Base-by-base conservation (phyloP, 306 rosid species). In the Sesbania bispinosa region DNA sequence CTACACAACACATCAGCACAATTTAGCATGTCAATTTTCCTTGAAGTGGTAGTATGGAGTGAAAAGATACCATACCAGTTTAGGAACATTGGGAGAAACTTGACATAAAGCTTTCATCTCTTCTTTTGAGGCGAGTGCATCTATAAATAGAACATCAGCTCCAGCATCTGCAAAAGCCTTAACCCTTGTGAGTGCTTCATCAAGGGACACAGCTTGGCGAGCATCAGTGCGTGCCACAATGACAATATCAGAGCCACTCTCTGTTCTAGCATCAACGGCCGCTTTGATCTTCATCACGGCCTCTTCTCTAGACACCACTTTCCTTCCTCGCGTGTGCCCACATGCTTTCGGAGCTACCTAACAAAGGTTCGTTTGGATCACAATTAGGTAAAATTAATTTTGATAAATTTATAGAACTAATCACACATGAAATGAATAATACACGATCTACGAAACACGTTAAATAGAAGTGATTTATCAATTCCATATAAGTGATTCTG, bases 111-210 rank as follows among this genome's bases (percentile, higher is more conserved):
- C 85, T 27, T 73, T 87, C 98, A 93, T 93, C 80, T 93, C 97
- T 51, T 93, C 90, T 57, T 76, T 85, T 4, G 98, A 87, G 59
- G 86, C 64, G 10, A 93, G 77, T 24, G 98, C 98, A 67, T 93
- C 98, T 14, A 90, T 75, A 69, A 93, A 93, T 74, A 90, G 88
- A 82, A 88, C 94, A 78, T 90, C 98, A 19, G 97, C 98, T 64
- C 98, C 98, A 57, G 88, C 98, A 76, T 93, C 98, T 4, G 90
- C 94, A 76, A 81, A 93, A 2, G 90, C 90, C 80, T 81, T 93
- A 43, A 83, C 53, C 75, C 98, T 93, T 60, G 77, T 73, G 39
- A 93, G 79, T 7, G 97, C 85, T 73, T 93, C 97, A 5, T 81
- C 90, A 57, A 93, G 73, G 14, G 97, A 88, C 48, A 93, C 76